Conservation (phyloP, 2,329 filamentous ascomycete genomes). For the Fusarium xylarioides region DNA sequence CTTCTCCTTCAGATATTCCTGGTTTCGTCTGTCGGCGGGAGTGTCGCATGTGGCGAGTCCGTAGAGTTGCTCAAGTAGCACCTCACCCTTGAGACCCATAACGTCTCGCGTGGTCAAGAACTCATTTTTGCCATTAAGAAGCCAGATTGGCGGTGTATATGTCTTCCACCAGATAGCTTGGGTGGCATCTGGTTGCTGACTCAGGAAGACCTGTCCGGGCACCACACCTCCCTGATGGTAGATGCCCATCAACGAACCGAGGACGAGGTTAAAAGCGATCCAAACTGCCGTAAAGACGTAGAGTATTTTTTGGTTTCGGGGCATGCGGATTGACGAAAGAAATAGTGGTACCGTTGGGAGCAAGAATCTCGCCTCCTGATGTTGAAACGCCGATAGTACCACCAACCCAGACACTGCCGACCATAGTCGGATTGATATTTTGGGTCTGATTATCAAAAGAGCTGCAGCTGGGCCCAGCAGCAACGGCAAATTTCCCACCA, state of each 20-base stretch:
- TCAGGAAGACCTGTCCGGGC: slow-evolving; percentile 78
- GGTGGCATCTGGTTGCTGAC: slow-evolving; percentile 72
- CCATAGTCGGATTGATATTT: slow-evolving; percentile 69
- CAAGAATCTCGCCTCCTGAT: slow-evolving; percentile 83
- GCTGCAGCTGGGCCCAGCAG: slow-evolving; percentile 75
- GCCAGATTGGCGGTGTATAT: slow-evolving; percentile 82
- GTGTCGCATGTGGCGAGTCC: slow-evolving; percentile 70
- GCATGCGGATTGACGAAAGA: slow-evolving; percentile 75
- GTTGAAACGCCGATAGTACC: slow-evolving; percentile 77
- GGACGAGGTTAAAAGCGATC: slow-evolving; percentile 73
- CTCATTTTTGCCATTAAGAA: slow-evolving; percentile 79
- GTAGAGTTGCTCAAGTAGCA: slow-evolving; percentile 67
- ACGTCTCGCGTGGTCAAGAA: slow-evolving; percentile 76
- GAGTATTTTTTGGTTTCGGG: slow-evolving; percentile 59
- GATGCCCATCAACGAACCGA: slow-evolving; percentile 79
- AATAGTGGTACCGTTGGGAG: slow-evolving; percentile 80
- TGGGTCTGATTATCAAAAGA: slow-evolving; percentile 66
- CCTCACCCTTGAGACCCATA: slow-evolving; percentile 73
- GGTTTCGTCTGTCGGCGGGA: slow-evolving; percentile 63
- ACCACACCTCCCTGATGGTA: slow-evolving; percentile 85
- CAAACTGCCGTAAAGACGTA: slow-evolving; percentile 69
- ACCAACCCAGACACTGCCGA: slow-evolving; percentile 78
- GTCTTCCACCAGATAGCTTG: slow-evolving; percentile 87
- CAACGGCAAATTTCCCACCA: slow-evolving; percentile 73
- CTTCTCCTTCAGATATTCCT: slow-evolving; percentile 67